Evolutionary conservation across 2,329 filamentous ascomycete species (phyloP).

Genomic region (Aspergillus ruber): DNA sequence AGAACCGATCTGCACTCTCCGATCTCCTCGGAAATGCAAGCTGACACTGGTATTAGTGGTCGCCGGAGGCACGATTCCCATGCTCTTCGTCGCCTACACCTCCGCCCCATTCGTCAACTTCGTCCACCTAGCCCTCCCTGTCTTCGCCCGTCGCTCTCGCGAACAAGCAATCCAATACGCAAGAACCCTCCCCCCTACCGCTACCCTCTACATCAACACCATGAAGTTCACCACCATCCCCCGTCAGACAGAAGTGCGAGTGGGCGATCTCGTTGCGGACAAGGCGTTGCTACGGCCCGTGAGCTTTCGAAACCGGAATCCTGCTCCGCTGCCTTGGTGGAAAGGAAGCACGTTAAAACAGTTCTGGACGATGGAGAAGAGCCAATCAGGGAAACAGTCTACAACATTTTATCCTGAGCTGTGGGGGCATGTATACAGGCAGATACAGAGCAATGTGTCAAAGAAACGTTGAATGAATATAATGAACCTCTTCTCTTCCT

Average conservation of each 20-base stretch:
- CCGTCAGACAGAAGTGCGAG: slow-evolving; percentile 33
- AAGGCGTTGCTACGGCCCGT: slow-evolving; percentile 34
- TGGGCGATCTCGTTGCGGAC: slow-evolving; percentile 36
- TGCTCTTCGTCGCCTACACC: slow-evolving; percentile 58
- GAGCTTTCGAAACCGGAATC: slow-evolving; percentile 34
- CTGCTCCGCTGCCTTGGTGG: slow-evolving; percentile 32
- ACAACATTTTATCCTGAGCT: slow-evolving; percentile 37
- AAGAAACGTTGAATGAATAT: slow-evolving; percentile 1
- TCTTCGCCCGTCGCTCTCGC: slow-evolving; percentile 56
- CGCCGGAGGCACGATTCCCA: slow-evolving; percentile 56
- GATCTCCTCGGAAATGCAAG: not conserved
- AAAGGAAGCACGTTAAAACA: slow-evolving; percentile 28
- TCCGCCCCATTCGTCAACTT: slow-evolving; percentile 66
- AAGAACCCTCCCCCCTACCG: slow-evolving; percentile 38
- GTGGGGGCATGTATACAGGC: slow-evolving; percentile 38
- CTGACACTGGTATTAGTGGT: slow-evolving; percentile 42
- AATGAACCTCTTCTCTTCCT: not conserved
- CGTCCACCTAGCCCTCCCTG: slow-evolving; percentile 63
- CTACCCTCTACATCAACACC: slow-evolving; percentile 39
- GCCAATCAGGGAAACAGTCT: slow-evolving; percentile 31
- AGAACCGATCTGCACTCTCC: slow-evolving; percentile 8
- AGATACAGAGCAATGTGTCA: slow-evolving; percentile 25
- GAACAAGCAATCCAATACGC: slow-evolving; percentile 39
- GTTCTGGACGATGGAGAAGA: slow-evolving; percentile 35
- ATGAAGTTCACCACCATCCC: slow-evolving; percentile 42